phyloP scores from a whole-genome alignment of 352 stramenopile genomes.

The Phytopythium cucurbitacearum region DNA sequence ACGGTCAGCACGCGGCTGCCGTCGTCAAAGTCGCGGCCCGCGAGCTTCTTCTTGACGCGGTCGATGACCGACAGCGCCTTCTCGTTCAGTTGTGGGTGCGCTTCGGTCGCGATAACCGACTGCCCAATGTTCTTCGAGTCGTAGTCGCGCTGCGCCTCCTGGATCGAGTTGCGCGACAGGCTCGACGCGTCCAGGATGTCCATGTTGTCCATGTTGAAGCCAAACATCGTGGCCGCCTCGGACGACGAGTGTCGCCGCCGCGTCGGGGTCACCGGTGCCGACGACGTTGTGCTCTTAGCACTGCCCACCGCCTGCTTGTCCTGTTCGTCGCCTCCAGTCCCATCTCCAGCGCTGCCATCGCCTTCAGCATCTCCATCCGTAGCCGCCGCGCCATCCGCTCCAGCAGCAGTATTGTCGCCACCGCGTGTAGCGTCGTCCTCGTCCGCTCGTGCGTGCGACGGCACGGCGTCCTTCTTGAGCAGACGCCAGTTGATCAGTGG shows the following conservation, averaged over 20 bases:
- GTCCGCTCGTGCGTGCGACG: constrained; percentile 68
- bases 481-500: constrained; percentile 99
- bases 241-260: constrained; percentile 58
- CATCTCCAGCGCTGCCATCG: constrained; percentile 3
- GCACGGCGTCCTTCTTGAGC: constrained; percentile 82
- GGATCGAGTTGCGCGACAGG: constrained; percentile 57
- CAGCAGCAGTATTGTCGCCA: constrained; percentile 27
- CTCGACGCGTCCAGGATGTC: constrained; percentile 53
- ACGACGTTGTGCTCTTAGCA: constrained; percentile 60
- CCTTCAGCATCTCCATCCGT: constrained; percentile 17
- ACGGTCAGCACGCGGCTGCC: constrained; percentile 75
- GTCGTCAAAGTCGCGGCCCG: constrained; percentile 96
- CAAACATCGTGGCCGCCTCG: constrained; percentile 54
- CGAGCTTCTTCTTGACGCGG: constrained; percentile 99
- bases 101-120: constrained; percentile 52
- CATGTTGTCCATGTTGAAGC: constrained; percentile 45
- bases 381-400: constrained; percentile 7
- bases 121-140: constrained; percentile 49
- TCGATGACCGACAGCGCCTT: constrained; percentile 95
- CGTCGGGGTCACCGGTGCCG: constrained; percentile 27
- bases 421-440: constrained; percentile 30
- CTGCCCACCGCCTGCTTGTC: constrained; percentile 35
- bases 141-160: constrained; percentile 48
- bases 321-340: constrained; percentile 20
- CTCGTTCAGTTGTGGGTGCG: constrained; percentile 77